Conservation (phyloP, 495 filamentous ascomycete genomes). For the Lasiosphaeria hispida region DNA sequence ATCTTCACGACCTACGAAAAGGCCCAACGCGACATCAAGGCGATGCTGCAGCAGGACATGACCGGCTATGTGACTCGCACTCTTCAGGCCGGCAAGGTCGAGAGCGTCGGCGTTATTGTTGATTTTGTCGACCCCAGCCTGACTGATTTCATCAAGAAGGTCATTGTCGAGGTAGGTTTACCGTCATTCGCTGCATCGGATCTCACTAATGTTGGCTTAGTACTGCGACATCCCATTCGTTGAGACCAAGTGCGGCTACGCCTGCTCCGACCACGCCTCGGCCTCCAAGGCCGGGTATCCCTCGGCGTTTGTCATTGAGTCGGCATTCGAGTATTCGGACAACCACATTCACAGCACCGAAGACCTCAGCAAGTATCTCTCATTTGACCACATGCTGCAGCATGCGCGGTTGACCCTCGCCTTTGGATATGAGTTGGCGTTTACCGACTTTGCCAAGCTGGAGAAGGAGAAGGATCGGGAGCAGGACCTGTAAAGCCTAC, state of each 20-base stretch:
- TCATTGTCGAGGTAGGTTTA: constrained; percentile 64
- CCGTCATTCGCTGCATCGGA: not conserved
- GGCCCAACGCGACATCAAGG: constrained; percentile 73
- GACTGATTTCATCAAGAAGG: constrained; percentile 87
- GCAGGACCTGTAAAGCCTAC: too few species aligned
- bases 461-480: constrained; percentile 18
- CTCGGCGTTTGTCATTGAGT: constrained; percentile 93
- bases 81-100: constrained; percentile 74
- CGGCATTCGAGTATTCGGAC: constrained; percentile 78
- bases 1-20: constrained; percentile 86
- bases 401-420: constrained; percentile 90
- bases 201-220: constrained; percentile 26
- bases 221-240: constrained; percentile 91
- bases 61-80: constrained; percentile 87
- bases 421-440: constrained; percentile 84
- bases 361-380: constrained; percentile 82
- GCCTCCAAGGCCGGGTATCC: constrained; percentile 95
- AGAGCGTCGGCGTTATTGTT: constrained; percentile 89
- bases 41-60: constrained; percentile 99
- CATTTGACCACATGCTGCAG: constrained; percentile 97
- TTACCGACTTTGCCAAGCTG: constrained; percentile 54
- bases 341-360: constrained; percentile 89
- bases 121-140: constrained; percentile 83
- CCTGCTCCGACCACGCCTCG: constrained; percentile 96
- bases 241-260: constrained; percentile 93